Evolutionary conservation across 2,329 filamentous ascomycete genomes (phyloP), one percentile per base, ranked within the genome.

Genomic region (Parafenestella ontariensis): DNA sequence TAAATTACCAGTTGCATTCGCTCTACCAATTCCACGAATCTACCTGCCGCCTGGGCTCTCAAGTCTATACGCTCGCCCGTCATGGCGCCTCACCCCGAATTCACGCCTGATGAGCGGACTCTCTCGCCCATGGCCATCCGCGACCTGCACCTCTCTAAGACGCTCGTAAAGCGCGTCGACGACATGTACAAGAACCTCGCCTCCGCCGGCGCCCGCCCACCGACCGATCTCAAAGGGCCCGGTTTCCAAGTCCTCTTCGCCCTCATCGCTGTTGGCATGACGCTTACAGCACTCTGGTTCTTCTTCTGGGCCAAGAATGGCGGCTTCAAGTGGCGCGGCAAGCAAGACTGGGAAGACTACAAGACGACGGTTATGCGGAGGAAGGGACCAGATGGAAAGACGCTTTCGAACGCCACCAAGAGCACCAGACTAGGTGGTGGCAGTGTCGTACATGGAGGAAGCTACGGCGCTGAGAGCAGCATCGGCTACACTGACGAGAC

Each of bases 301-400:
- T 98, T 99, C 84, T 96, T 77, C 66, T 96, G 91, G 90, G 94
- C 94, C 52, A 94, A 90, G 78, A 96, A 98, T 67, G 95, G 95
- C 58, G 95, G 95, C 13, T 97, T 98, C 80, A 81, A 90, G 60
- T 98, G 92, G 83, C 84, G 85, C 41, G 41, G 41, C 81, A 47
- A 96, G 59, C 83, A 86, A 31, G 95, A 99, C 77, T 99, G 95
- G 94, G 94, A 98, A 5, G 95, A 99, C 71, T 99, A 99, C 85
- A 98, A 98, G 76, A 89, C 90, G 1, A 97, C 94, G 0, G 95
- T 99, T 1, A 78, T 99, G 41, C 86, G 95, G 37, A 89, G 93
- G 48, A 92, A 89, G 69, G 93, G 92, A 0, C 92, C 93, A 5
- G 93, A 97, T 77, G 94, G 94, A 36, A 93, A 89, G 40, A 87